phyloP scores from a whole-genome alignment of 495 filamentous ascomycete species.

The Parathielavia hyrcaniae region DNA sequence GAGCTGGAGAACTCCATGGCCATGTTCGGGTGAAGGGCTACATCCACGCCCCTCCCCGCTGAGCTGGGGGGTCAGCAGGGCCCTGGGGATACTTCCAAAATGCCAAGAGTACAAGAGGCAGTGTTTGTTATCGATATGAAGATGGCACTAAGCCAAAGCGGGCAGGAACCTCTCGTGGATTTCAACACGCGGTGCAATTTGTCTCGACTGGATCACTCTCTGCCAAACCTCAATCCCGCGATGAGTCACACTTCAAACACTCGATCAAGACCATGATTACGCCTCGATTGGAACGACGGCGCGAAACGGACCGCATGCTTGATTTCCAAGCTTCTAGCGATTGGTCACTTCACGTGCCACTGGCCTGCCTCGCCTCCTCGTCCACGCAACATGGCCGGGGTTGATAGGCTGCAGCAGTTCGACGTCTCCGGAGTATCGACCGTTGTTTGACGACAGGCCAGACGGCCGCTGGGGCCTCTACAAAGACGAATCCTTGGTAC shows the following conservation, averaged over 20 bases:
- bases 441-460: background rate
- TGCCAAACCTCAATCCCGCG: background rate
- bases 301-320: constrained; percentile 25
- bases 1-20: too few species aligned
- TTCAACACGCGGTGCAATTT: too few species aligned
- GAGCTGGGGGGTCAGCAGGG: constrained; percentile 5
- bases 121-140: constrained; percentile 8
- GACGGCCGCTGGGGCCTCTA: background rate
- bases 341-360: constrained; percentile 31
- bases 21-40: background rate
- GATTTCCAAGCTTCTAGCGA: constrained; percentile 13
- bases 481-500: background rate
- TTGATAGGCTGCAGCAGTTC: constrained; percentile 4
- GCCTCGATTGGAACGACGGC: constrained; percentile 11
- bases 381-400: constrained; percentile 6
- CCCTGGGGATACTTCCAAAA: background rate
- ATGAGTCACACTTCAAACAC: constrained; percentile 17
- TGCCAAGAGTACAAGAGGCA: constrained; percentile 12
- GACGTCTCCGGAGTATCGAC: background rate
- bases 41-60: background rate
- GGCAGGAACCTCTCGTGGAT: background rate
- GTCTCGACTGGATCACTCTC: too few species aligned
- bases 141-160: background rate
- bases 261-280: background rate
- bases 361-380: constrained; percentile 18